Base-by-base conservation (phyloP, 768 basidiomycete genomes). In the Leccinum barrowsii region DNA sequence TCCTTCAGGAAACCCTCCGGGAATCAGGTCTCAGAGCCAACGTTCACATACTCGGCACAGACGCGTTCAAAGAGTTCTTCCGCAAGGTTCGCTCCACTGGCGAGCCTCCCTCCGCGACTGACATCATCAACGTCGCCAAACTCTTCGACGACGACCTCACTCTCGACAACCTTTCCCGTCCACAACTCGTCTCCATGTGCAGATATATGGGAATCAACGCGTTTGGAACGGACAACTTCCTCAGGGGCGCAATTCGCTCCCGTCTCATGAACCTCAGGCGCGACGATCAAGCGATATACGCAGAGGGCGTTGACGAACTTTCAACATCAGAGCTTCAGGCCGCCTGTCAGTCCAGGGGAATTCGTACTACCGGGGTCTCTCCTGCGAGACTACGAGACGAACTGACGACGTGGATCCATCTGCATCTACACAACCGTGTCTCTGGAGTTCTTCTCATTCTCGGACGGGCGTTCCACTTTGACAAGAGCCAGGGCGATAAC, bases 1-100 rank as follows among this genome's bases (percentile, higher is more conserved):
- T 98, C 80, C 80, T 99, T 24, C 96, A 98, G 67, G 97, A 99
- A 73, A 98, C 97, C 0, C 82, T 99, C 48, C 85, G 92, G 40
- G 97, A 98, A 76, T 93, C 90, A 2, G 94, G 93, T 40, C 79
- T 98, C 59, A 94, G 92, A 72, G 92, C 92, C 8, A 92, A 92
- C 59, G 86, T 89, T 19, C 94, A 96, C 70, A 97, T 99, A 58
- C 85, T 98, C 58, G 90, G 93, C 61, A 89, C 84, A 44, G 95
- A 97, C 55, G 92, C 94, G 42, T 99, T 99, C 84, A 98, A 98
- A 71, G 94, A 96, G 74, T 99, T 99, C 78, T 99, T 99, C 87
- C 85, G 93, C 70, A 98, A 98, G 78, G 94, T 92, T 54, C 90
- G 97, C 53, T 91, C 92, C 4, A 98, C 96, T 0, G 97, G 97